Conservation (phyloP, 2,329 filamentous ascomycete species). For the Coniochaeta hoffmannii region DNA sequence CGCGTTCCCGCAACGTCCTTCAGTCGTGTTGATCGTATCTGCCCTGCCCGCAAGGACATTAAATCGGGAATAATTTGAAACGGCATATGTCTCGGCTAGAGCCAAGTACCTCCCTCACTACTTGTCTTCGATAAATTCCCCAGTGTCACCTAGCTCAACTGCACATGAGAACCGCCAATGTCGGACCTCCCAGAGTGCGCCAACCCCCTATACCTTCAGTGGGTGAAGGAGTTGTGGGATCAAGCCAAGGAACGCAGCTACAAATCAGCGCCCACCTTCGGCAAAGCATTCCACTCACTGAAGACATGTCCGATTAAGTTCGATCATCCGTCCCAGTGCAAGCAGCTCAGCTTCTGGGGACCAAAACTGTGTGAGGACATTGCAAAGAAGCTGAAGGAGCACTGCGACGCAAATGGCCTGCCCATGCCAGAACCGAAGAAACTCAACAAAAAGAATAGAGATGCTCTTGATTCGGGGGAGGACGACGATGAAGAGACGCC, state of each 20-base stretch:
- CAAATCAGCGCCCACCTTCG: slow-evolving; percentile 66
- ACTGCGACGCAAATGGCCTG: slow-evolving; percentile 60
- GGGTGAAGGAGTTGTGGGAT: slow-evolving; percentile 74
- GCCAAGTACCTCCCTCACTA: no score
- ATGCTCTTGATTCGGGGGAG: slow-evolving; percentile 21
- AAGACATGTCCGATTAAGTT: slow-evolving; percentile 66
- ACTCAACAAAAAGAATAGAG: slow-evolving; percentile 29
- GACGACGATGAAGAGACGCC: slow-evolving; percentile 25
- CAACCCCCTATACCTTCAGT: slow-evolving; percentile 64
- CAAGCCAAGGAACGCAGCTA: slow-evolving; percentile 59
- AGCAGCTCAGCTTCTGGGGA: slow-evolving; percentile 67
- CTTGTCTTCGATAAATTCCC: no score
- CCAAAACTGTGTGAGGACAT: slow-evolving; percentile 64
- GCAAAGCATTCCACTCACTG: slow-evolving; percentile 68
- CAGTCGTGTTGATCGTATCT: neutral
- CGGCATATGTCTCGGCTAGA: no score
- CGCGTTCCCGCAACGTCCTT: neutral
- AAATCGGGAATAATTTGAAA: no score
- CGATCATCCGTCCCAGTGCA: slow-evolving; percentile 64
- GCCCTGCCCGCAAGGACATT: no score
- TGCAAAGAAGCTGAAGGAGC: slow-evolving; percentile 48
- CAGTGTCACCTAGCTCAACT: no score
- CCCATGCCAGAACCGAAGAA: slow-evolving; percentile 57
- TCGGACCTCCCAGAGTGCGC: slow-evolving; percentile 34
- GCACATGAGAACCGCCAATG: neutral